phyloP scores from a whole-genome alignment of 2,329 filamentous ascomycete species.

The Arthroderma sp. region DNA sequence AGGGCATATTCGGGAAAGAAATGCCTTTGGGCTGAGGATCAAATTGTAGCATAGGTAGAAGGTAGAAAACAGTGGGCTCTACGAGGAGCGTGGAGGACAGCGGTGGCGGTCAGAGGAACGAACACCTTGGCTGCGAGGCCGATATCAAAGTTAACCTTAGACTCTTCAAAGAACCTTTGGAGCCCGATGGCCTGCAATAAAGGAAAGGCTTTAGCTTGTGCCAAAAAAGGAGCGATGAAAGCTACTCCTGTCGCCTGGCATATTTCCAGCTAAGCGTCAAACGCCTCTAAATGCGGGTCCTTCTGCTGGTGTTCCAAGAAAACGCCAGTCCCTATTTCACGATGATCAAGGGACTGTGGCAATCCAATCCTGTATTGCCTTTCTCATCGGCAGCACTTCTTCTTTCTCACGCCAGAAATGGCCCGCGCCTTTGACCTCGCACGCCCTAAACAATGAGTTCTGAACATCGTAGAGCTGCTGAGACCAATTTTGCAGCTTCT shows the following conservation, averaged over 20 bases:
- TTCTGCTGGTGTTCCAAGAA: background rate
- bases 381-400: slow-evolving; percentile 30
- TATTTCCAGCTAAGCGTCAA: too few species aligned
- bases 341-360: slow-evolving; percentile 5
- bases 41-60: background rate
- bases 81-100: background rate
- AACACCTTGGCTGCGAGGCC: background rate
- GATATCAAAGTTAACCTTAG: too few species aligned
- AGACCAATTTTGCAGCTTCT: slow-evolving; percentile 55
- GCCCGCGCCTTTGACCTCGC: slow-evolving; percentile 41
- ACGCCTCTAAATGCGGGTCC: background rate
- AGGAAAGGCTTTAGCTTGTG: slow-evolving; percentile 7
- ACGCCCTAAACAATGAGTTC: slow-evolving; percentile 35
- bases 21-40: background rate
- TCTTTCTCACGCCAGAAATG: slow-evolving; percentile 52
- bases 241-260: too few species aligned
- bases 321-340: background rate
- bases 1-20: background rate
- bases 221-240: background rate
- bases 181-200: background rate
- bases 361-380: slow-evolving; percentile 30
- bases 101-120: background rate
- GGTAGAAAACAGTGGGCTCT: background rate
- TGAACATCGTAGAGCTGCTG: slow-evolving; percentile 34
- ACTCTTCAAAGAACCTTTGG: background rate